A percentile compares a stretch with the other conserved stretches of the same genome.
phyloP scores from a whole-genome alignment of 768 basidiomycete genomes.

The Suillus variegatus region DNA sequence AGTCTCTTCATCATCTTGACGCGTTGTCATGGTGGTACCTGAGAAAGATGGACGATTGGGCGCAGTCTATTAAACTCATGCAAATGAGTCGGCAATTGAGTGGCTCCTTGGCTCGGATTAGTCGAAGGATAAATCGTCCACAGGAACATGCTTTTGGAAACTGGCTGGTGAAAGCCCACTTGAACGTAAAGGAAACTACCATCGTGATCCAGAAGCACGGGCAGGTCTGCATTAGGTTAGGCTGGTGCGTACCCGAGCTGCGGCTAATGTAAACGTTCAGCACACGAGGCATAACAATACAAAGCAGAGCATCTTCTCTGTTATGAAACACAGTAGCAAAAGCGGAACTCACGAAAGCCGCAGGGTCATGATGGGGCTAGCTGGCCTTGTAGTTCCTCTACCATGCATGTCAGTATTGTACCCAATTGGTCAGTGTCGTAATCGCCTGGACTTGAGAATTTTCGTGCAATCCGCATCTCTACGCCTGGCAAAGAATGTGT shows the following conservation, averaged over 20 bases:
- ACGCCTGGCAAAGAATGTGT: background rate
- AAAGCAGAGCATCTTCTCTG: background rate
- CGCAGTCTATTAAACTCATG: background rate
- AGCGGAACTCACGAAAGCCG: conserved; percentile 60
- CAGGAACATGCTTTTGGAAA: background rate
- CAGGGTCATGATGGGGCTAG: conserved; percentile 85
- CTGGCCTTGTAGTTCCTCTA: conserved; percentile 72
- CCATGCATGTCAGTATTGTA: conserved; percentile 44
- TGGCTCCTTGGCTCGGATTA: background rate
- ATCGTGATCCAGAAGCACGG: background rate
- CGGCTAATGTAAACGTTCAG: background rate
- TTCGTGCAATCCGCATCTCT: background rate
- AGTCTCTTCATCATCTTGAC: conserved; percentile 50
- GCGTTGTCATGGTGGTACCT: conserved; percentile 22
- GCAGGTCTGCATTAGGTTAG: background rate
- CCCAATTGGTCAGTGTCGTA: conserved; percentile 60
- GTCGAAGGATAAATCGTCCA: background rate
- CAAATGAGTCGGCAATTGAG: background rate
- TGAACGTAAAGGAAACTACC: background rate
- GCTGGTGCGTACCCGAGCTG: background rate
- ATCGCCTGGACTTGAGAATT: background rate
- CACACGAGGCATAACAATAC: background rate
- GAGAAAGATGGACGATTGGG: conserved; percentile 7
- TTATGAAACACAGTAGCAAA: background rate
- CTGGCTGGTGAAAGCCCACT: background rate